Percentiles rank a stretch among this genome's conserved stretches.
phyloP scores from a whole-genome alignment of 2,329 filamentous ascomycete species.

The Fusarium euwallaceae region DNA sequence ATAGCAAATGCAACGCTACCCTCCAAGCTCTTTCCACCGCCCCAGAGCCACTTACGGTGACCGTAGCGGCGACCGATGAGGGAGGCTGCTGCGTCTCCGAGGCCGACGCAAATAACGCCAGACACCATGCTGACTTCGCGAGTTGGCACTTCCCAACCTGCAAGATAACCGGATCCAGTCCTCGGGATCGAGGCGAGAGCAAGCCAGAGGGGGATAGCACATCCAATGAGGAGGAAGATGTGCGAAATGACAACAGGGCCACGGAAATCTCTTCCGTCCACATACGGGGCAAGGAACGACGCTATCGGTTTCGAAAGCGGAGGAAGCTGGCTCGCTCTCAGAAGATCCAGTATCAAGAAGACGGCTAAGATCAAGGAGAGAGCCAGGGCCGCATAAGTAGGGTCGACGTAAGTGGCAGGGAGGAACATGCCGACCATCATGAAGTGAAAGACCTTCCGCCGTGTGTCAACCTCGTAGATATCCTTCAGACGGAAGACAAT shows the following conservation, averaged over 20 bases:
- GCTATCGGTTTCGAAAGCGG: constrained; percentile 89
- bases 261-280: constrained; percentile 91
- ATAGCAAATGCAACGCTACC: constrained; percentile 84
- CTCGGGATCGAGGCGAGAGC: constrained; percentile 79
- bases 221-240: constrained; percentile 95
- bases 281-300: constrained; percentile 89
- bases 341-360: constrained; percentile 89
- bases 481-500: constrained; percentile 81
- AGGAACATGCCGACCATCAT: constrained; percentile 98
- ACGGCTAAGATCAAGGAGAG: constrained; percentile 83
- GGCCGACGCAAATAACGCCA: constrained; percentile 92
- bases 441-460: constrained; percentile 97
- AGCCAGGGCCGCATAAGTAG: constrained; percentile 83
- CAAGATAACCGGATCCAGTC: constrained; percentile 65
- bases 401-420: constrained; percentile 88
- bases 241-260: constrained; percentile 96
- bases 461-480: constrained; percentile 91
- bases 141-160: constrained; percentile 80
- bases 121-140: constrained; percentile 91
- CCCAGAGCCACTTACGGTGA: constrained; percentile 93
- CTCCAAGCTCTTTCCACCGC: constrained; percentile 94
- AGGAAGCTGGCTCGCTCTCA: constrained; percentile 91
- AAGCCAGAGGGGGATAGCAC: constrained; percentile 94
- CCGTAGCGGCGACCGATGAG: constrained; percentile 90
- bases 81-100: constrained; percentile 94